phyloP scores from a whole-genome alignment of 2,329 filamentous ascomycete genomes.

The Cordyceps fumosorosea region DNA sequence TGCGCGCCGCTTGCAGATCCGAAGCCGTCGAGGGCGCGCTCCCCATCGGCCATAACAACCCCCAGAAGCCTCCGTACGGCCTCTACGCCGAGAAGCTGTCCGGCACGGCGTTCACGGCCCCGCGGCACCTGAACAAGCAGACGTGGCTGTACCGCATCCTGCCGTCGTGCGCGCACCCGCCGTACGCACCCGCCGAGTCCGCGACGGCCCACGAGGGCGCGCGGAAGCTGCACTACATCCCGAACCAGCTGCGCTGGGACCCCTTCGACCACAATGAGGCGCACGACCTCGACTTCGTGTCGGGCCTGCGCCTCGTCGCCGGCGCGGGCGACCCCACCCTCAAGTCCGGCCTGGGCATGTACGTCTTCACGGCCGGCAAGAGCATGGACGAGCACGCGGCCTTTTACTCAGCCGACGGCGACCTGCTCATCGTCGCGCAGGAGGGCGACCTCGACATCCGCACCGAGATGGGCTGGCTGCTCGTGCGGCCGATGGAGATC shows the following conservation, averaged over 20 bases:
- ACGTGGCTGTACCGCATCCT: slow-evolving; percentile 67
- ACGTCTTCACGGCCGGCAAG: slow-evolving; percentile 67
- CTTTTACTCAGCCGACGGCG: slow-evolving; percentile 77
- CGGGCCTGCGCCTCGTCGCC: slow-evolving; percentile 60
- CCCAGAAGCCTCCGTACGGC: slow-evolving; percentile 70
- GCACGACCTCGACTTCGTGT: slow-evolving; percentile 39
- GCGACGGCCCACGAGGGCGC: slow-evolving; percentile 16
- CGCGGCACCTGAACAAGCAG: slow-evolving; percentile 62
- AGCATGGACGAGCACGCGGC: slow-evolving; percentile 63
- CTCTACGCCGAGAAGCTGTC: slow-evolving; percentile 78
- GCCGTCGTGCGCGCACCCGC: slow-evolving; percentile 55
- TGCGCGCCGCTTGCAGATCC: slow-evolving; percentile 45
- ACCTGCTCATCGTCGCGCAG: slow-evolving; percentile 66
- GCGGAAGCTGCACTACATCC: slow-evolving; percentile 61
- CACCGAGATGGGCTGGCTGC: slow-evolving; percentile 63
- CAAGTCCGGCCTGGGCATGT: slow-evolving; percentile 69
- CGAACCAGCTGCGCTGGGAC: slow-evolving; percentile 77
- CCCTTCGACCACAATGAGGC: slow-evolving; percentile 63
- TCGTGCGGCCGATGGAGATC: slow-evolving; percentile 67
- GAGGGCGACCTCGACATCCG: slow-evolving; percentile 63
- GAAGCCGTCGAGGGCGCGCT: slow-evolving; percentile 71
- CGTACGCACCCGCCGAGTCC: slow-evolving; percentile 41
- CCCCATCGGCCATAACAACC: slow-evolving; percentile 71
- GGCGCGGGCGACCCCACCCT: slow-evolving; percentile 69
- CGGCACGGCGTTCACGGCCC: slow-evolving; percentile 65